A percentile compares a stretch with the other conserved stretches of the same genome.
phyloP scores from a whole-genome alignment of 2,329 filamentous ascomycete genomes.

The Ustilaginoidea virens region DNA sequence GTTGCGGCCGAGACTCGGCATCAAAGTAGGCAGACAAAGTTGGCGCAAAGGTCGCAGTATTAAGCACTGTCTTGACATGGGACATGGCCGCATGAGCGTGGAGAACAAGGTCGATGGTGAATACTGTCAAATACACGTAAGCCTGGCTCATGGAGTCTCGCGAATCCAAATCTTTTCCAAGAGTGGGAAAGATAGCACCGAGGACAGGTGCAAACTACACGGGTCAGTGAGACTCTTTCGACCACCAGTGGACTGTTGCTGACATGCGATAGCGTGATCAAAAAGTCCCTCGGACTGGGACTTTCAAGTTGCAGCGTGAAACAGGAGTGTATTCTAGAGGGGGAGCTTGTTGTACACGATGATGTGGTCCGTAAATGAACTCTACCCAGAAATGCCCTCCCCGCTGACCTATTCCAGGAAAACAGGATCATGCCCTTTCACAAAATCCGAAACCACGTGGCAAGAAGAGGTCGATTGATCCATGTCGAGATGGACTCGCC shows the following conservation, averaged over 20 bases:
- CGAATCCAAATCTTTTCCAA: slow-evolving; percentile 79
- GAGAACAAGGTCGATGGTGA: slow-evolving; percentile 80
- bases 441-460: slow-evolving; percentile 67
- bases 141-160: slow-evolving; percentile 37
- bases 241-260: slow-evolving; percentile 2
- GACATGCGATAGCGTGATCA: slow-evolving; percentile 32
- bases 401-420: slow-evolving; percentile 21
- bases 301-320: slow-evolving; percentile 40
- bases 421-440: slow-evolving; percentile 59
- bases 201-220: slow-evolving; percentile 49
- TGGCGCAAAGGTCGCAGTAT: slow-evolving; percentile 56
- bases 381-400: neutral
- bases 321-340: slow-evolving; percentile 61
- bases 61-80: slow-evolving; percentile 57
- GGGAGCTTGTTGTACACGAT: slow-evolving; percentile 68
- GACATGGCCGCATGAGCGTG: slow-evolving; percentile 47
- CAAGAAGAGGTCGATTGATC: slow-evolving; percentile 54
- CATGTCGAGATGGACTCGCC: slow-evolving; percentile 54
- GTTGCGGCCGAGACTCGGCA: slow-evolving; percentile 38
- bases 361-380: slow-evolving; percentile 37
- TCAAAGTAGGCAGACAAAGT: slow-evolving; percentile 48
- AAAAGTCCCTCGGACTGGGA: slow-evolving; percentile 48
- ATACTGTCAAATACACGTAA: slow-evolving; percentile 78
- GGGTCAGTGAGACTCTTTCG: slow-evolving; percentile 19
- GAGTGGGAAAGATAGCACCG: slow-evolving; percentile 76